phyloP scores from a whole-genome alignment of 2,329 filamentous ascomycete genomes.

The Calonectria fujianensis region DNA sequence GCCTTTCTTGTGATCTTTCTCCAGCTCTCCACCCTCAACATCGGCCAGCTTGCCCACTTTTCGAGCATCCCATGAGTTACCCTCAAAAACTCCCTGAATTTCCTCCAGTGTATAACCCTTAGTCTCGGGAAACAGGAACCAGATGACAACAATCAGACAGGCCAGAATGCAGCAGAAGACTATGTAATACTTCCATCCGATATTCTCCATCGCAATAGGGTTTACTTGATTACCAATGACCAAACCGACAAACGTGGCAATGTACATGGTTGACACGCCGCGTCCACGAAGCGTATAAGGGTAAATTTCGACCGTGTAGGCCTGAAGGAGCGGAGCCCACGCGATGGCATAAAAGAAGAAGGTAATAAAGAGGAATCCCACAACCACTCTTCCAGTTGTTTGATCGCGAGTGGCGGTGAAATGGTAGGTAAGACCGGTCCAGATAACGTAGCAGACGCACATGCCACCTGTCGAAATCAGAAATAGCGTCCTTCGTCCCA shows the following conservation, averaged over 20 bases:
- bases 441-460: slow-evolving; percentile 60
- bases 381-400: slow-evolving; percentile 54
- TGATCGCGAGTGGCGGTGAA: slow-evolving; percentile 47
- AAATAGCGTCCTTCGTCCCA: slow-evolving; percentile 64
- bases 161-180: slow-evolving; percentile 61
- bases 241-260: slow-evolving; percentile 47
- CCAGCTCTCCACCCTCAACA: slow-evolving; percentile 33
- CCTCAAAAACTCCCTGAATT: slow-evolving; percentile 57
- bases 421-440: slow-evolving; percentile 54
- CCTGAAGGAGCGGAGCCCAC: slow-evolving; percentile 58
- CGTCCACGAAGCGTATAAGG: slow-evolving; percentile 50
- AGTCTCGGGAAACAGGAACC: slow-evolving; percentile 61
- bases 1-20: slow-evolving; percentile 35
- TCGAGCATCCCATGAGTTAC: slow-evolving; percentile 25
- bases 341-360: slow-evolving; percentile 62
- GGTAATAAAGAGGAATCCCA: slow-evolving; percentile 64
- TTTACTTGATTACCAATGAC: slow-evolving; percentile 64
- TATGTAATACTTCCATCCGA: slow-evolving; percentile 65
- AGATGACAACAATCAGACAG: slow-evolving; percentile 58
- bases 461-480: slow-evolving; percentile 61
- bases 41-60: not conserved
- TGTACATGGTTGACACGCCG: slow-evolving; percentile 48
- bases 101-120: slow-evolving; percentile 57
- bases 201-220: slow-evolving; percentile 61
- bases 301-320: slow-evolving; percentile 56